Base-by-base conservation (phyloP, 2,329 filamentous ascomycete genomes). In the Epichloe coenophiala region DNA sequence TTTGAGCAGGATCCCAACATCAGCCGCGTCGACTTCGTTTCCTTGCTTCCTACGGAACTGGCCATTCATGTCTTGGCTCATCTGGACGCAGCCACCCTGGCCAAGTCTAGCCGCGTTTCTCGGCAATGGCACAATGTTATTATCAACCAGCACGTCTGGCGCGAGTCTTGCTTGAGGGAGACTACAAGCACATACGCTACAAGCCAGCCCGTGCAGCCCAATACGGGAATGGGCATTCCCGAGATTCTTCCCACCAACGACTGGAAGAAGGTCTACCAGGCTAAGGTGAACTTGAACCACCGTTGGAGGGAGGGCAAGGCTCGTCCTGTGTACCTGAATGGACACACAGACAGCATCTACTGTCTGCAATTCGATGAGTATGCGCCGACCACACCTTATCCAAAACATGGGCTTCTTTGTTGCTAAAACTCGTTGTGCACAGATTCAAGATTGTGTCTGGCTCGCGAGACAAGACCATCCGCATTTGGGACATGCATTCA, bases 341-440 rank as follows among this genome's bases (percentile, higher is more conserved):
- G 93, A 2, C 93, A 98, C 65, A 83, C 83, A 27, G 93, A 98
- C 65, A 96, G 89, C 57, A 94, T 98, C 51, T 98, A 98, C 70
- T 98, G 93, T 67, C 80, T 95, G 51, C 93, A 98, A 63, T 98
- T 97, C 64, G 93, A 98, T 65, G 91, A 97, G 84, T 89, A 77
- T 59, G 83, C 72, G 23, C 41, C 13, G 12, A 15, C 40, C 27
- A 6, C 11, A 6, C 13, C 23, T 6, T 11, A 3, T 7, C 11
- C 8, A 11, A 11, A 9, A 31, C n/a, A 19, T 13, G 12, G 2
- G 27, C 7, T 11, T 3, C 19, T n/a, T 35, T 38, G 9, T 49
- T 23, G 47, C 49, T 51, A 39, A 50, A 11, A 11, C 8, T 31
- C 37, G 59, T 37, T 17, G 13, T n/a, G 19, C 48, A 23, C 60